Conservation (phyloP, 371 early-diverging fungal genomes). For the Rhizopus arrhizus region DNA sequence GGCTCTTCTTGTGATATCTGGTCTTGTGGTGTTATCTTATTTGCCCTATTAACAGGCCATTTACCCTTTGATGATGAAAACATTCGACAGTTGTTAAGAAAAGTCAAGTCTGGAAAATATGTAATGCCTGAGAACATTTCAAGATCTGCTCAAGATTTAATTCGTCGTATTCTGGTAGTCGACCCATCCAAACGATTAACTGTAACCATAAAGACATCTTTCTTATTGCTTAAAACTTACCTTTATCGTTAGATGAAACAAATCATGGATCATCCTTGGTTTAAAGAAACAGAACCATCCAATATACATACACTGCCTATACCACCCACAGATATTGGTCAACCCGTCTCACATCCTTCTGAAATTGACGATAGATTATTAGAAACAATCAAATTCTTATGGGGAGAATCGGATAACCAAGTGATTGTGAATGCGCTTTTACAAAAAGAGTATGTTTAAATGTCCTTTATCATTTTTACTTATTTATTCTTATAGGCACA, state of each 20-base stretch:
- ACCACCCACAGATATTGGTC: constrained; percentile 48
- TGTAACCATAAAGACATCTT: constrained; percentile 26
- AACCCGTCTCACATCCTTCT: constrained; percentile 35
- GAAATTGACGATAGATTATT: constrained; percentile 54
- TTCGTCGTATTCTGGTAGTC: constrained; percentile 50
- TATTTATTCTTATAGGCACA: constrained; percentile 31
- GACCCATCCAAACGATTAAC: constrained; percentile 48
- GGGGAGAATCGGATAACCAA: constrained; percentile 46
- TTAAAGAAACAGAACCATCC: constrained; percentile 37
- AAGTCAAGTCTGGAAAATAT: constrained; percentile 63
- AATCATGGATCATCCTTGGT: constrained; percentile 52
- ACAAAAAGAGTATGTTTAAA: constrained; percentile 42
- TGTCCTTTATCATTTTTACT: constrained; percentile 3
- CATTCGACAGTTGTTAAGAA: constrained; percentile 69
- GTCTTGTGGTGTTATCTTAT: constrained; percentile 79
- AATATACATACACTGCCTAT: constrained; percentile 42
- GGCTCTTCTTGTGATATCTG: constrained; percentile 82
- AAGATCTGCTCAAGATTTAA: constrained; percentile 63
- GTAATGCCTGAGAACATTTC: constrained; percentile 72
- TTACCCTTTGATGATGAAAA: constrained; percentile 87
- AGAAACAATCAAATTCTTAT: constrained; percentile 46
- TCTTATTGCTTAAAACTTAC: too few relatives aligned
- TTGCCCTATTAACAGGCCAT: constrained; percentile 73
- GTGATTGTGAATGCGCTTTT: constrained; percentile 41
- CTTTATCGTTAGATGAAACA: constrained; percentile 38